phyloP scores from a whole-genome alignment of 306 rosid genomes.

The Lupinus albus region DNA sequence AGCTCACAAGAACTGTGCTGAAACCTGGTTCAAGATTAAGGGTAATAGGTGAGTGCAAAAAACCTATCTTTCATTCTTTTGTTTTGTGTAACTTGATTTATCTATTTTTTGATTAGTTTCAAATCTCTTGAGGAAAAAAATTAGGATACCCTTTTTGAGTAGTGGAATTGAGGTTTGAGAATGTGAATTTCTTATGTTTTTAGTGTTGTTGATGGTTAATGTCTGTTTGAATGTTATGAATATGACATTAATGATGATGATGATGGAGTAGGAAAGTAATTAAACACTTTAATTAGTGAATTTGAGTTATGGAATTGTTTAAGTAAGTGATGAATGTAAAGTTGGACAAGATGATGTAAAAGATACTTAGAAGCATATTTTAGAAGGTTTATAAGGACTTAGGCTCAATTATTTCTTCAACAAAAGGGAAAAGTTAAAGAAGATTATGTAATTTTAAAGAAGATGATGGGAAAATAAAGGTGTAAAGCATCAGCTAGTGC shows the following conservation, averaged over 20 bases:
- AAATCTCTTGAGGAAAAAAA: background rate
- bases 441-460: slow-evolving; percentile 32
- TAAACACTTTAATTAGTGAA: too few species aligned
- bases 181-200: background rate
- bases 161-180: too few species aligned
- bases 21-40: slow-evolving; percentile 85
- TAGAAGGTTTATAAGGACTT: slow-evolving; percentile 19
- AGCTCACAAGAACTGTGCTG: slow-evolving; percentile 85
- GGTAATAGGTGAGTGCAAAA: slow-evolving; percentile 70
- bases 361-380: slow-evolving; percentile 20
- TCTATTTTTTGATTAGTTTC: background rate
- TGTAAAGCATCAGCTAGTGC: slow-evolving; percentile 41
- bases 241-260: too few species aligned
- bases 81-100: slow-evolving; percentile 8
- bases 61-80: slow-evolving; percentile 8
- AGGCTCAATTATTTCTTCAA: slow-evolving; percentile 37
- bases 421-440: slow-evolving; percentile 43
- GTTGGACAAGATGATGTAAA: slow-evolving; percentile 32
- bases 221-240: too few species aligned
- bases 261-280: too few species aligned
- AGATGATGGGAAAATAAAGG: slow-evolving; percentile 35
- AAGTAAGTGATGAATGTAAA: slow-evolving; percentile 21
- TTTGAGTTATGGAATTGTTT: background rate
- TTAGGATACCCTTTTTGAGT: too few species aligned
- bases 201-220: too few species aligned